These are phyloP conservation scores for Paramecium primaurelia DNA, from an alignment of 73 alveolate species.

Conservation along the genomic window DNA sequence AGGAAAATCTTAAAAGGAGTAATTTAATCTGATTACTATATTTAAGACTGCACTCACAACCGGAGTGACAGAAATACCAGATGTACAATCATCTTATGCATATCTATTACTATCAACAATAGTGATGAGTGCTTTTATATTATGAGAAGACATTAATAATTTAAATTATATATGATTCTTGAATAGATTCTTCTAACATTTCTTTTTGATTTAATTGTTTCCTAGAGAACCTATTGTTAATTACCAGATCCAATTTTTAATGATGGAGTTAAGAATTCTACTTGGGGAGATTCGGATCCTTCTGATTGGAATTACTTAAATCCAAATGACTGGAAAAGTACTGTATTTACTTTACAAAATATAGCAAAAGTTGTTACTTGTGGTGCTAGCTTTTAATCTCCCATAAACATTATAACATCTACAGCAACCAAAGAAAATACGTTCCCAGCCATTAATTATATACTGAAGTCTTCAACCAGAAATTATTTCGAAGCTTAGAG, in stretches of 20 bases:
- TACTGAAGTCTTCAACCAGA: neutral
- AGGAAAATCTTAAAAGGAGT: constrained; percentile 21
- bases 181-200: neutral
- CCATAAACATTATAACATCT: constrained; percentile 1
- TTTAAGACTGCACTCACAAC: neutral
- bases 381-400: constrained; percentile 5
- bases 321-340: neutral
- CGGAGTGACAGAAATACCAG: neutral
- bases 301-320: constrained; percentile 3
- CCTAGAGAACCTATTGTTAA: neutral
- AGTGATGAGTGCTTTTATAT: neutral
- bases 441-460: constrained; percentile 7
- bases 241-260: neutral
- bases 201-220: neutral
- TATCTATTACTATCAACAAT: neutral
- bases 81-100: neutral
- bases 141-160: neutral
- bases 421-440: neutral
- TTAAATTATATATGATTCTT: neutral
- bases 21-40: neutral
- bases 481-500: neutral
- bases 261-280: neutral
- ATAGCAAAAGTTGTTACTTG: neutral
- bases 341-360: neutral
- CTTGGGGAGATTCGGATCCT: constrained; percentile 15